Conservation (phyloP, 306 rosid genomes). For the Medicago truncatula region DNA sequence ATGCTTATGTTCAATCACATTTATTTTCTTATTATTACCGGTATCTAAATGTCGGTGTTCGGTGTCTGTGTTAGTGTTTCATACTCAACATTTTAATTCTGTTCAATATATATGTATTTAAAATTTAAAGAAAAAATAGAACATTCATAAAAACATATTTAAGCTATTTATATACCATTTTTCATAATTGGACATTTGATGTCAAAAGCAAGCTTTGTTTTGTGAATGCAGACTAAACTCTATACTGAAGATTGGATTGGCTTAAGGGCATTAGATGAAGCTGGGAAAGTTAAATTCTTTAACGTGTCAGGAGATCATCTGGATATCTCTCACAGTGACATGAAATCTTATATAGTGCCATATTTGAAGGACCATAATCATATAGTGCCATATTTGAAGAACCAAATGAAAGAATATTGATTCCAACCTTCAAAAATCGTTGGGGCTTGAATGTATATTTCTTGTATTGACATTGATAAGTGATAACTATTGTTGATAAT, state of each 20-base stretch:
- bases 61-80: no score
- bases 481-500: not conserved
- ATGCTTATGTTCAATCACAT: no score
- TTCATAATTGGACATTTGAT: constrained; percentile 14
- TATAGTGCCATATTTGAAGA: constrained; percentile 37
- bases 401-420: constrained; percentile 17
- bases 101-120: no score
- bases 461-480: not conserved
- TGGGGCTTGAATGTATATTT: constrained; percentile 1
- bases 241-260: constrained; percentile 61
- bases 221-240: constrained; percentile 49
- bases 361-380: constrained; percentile 43
- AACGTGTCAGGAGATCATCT: constrained; percentile 52
- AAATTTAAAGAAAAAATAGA: no score
- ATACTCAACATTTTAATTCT: no score
- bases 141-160: not conserved
- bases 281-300: constrained; percentile 58
- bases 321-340: constrained; percentile 40
- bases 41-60: no score
- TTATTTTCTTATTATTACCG: no score
- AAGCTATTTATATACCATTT: not conserved
- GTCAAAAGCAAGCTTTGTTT: constrained; percentile 23
- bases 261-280: constrained; percentile 51
- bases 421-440: constrained; percentile 1
- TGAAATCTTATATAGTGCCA: constrained; percentile 47